Base-by-base conservation (phyloP, 352 stramenopile species). In the Plasmopara viticola region DNA sequence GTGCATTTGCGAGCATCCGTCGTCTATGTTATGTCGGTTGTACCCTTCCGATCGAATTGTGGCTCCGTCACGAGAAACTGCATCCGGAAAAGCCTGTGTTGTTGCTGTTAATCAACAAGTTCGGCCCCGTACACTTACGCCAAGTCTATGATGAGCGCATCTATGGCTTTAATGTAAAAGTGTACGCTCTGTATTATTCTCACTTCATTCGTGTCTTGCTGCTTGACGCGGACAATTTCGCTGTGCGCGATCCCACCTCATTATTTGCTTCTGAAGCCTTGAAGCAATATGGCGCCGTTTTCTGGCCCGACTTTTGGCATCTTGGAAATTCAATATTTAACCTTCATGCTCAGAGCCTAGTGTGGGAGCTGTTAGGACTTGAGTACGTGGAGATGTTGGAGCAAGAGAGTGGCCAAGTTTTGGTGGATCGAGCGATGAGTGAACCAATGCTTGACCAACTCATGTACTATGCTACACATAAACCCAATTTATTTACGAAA, bases 271-370 rank as follows among this genome's bases (percentile, higher is more conserved):
- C 65, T 2, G 29, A 38, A 10, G 40, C 40, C 15, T 70, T 78
- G 57, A 57, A 63, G 39, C 43, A 47, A 5, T 58, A 62, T 20
- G 68, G 68, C 7, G 72, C 69, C 9, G 59, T 78, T 3, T 83
- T 83, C 46, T 83, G 69, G 69, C 72, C 67, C 0, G 70, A 79
- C 44, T 77, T 74, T 35, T 79, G 70, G 70, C 59, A 63, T 35
- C 70, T 66, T 15, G 64, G 53, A 25, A 78, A 83, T 48, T 72
- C 66, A 2, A 80, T 80, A 38, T 83, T 83, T 58, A 82, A 82
- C 17, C 60, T 83, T 15, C 72, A 83, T 47, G 69, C 63, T n/a
- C 66, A 79, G 34, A 79, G 69, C 43, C 60, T 83, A 49, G 52
- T 76, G n/a, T 83, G 72, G 72, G 67, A 83, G 15, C 48, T 78